phyloP scores from a whole-genome alignment of 1,284 basidiomycete species.

The Chondrostereum purpureum region DNA sequence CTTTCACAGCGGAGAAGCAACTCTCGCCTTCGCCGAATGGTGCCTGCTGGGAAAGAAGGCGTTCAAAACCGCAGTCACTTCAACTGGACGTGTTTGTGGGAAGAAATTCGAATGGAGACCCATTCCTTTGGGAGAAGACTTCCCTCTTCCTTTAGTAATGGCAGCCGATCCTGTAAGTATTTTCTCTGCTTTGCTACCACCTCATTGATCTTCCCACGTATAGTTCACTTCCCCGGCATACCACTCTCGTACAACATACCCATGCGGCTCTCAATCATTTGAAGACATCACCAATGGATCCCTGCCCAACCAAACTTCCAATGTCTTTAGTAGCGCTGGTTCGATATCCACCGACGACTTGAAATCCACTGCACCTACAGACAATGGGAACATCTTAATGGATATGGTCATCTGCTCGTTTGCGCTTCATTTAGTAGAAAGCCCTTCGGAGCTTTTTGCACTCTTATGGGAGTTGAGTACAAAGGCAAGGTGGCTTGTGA shows the following conservation, averaged over 20 bases:
- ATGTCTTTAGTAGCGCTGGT: conserved; percentile 14
- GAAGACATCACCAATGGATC: conserved; percentile 43
- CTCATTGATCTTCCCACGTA: conserved; percentile 4
- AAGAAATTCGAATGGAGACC: neutral
- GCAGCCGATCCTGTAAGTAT: conserved; percentile 7
- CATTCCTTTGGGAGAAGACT: neutral
- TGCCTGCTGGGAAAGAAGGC: conserved; percentile 22
- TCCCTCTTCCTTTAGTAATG: neutral
- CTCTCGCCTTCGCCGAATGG: conserved; percentile 31
- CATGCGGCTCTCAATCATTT: conserved; percentile 47
- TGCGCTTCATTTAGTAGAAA: conserved; percentile 62
- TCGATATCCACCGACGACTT: too few species aligned
- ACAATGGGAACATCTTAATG: conserved; percentile 19
- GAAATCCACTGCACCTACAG: neutral
- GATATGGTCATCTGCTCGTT: conserved; percentile 70
- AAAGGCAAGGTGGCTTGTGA: conserved; percentile 56
- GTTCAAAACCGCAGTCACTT: conserved; percentile 7
- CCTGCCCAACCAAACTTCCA: conserved; percentile 28
- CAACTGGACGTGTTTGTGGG: too few species aligned
- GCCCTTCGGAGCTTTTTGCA: conserved; percentile 55
- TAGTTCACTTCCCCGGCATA: conserved; percentile 50
- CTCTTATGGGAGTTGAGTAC: conserved; percentile 58
- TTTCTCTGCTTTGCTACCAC: neutral
- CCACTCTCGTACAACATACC: conserved; percentile 35
- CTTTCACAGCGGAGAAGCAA: conserved; percentile 28